Conservation (phyloP, 192 early-diverging fungal genomes). For the Lobosporangium transversale region DNA sequence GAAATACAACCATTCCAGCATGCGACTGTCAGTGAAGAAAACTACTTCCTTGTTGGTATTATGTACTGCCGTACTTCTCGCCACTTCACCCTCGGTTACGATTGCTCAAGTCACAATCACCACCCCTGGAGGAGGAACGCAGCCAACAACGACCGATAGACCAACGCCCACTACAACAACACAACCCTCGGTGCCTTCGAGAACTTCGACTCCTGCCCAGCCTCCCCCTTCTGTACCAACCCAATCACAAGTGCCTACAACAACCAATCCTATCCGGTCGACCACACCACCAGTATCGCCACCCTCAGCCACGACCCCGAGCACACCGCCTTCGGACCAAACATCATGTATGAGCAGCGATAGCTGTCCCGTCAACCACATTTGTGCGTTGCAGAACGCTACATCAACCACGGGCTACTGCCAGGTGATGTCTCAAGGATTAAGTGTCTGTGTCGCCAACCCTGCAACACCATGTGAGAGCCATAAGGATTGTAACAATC, state of each 20-base stretch:
- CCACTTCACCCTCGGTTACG: not conserved
- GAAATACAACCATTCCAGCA: too few species aligned
- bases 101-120: not conserved
- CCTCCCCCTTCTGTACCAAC: not conserved
- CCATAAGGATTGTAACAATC: constrained; percentile 7
- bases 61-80: constrained; percentile 9
- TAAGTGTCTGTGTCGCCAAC: constrained; percentile 6
- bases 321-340: not conserved
- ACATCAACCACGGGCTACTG: constrained; percentile 10
- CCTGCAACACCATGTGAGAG: not conserved
- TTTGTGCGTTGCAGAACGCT: constrained; percentile 2
- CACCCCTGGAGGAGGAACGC: not conserved
- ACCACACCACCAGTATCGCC: not conserved
- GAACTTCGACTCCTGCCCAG: not conserved
- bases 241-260: not conserved
- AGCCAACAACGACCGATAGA: not conserved
- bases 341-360: constrained; percentile 7
- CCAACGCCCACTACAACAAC: not conserved
- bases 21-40: not conserved
- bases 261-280: not conserved
- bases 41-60: constrained; percentile 10
- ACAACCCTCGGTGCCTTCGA: not conserved
- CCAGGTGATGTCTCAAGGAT: not conserved
- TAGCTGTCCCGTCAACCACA: constrained; percentile 7
- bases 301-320: not conserved